Conservation (phyloP, 73 alveolate genomes). For the Paramecium pentaurelia region DNA sequence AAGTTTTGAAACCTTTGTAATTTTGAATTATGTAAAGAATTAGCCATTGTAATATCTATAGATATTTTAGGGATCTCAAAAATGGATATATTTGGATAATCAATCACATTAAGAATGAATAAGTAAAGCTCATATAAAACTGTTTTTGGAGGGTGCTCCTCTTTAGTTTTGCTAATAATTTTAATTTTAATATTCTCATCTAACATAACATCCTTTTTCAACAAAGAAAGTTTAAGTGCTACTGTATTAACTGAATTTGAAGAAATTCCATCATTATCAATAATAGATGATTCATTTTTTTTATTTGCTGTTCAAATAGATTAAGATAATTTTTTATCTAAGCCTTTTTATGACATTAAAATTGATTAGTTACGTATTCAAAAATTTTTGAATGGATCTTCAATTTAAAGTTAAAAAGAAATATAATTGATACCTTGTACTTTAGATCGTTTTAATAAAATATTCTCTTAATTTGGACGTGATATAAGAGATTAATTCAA, state of each 20-base stretch:
- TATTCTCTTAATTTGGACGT: neutral
- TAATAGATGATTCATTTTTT: neutral
- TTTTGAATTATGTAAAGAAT: neutral
- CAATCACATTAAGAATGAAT: slow-evolving; percentile 1
- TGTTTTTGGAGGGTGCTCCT: neutral
- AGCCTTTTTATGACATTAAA: neutral
- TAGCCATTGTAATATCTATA: neutral
- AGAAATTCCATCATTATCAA: neutral
- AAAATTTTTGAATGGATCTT: neutral
- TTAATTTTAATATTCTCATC: neutral
- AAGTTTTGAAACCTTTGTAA: neutral
- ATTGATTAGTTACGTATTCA: neutral
- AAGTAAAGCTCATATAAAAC: neutral
- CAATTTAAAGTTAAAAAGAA: neutral
- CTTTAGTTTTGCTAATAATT: neutral
- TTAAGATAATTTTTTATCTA: neutral
- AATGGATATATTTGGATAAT: neutral
- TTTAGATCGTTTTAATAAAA: neutral
- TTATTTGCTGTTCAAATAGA: neutral
- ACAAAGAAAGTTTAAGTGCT: neutral
- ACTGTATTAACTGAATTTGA: neutral
- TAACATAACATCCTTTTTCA: neutral
- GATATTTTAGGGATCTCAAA: neutral
- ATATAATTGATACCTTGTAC: slow-evolving; percentile 21
- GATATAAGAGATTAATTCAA: neutral